phyloP scores from a whole-genome alignment of 208 protist species.

The Pavlovales sp. region DNA sequence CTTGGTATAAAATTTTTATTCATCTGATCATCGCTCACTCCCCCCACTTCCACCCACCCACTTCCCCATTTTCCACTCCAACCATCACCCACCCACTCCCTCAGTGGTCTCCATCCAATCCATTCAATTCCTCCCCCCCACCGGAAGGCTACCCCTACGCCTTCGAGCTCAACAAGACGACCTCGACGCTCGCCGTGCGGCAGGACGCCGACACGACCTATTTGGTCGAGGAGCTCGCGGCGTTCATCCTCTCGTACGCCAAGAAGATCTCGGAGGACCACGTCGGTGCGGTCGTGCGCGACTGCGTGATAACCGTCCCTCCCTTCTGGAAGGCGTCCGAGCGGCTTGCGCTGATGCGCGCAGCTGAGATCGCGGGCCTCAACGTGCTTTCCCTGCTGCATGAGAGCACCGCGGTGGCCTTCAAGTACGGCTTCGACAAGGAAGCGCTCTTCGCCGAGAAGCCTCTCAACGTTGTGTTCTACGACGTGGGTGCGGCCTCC shows the following conservation, averaged over 20 bases:
- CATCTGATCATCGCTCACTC: too few relatives aligned
- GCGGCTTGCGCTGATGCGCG: background rate
- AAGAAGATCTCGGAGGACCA: conserved; percentile 24
- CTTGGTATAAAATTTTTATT: too few relatives aligned
- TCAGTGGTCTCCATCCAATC: too few relatives aligned
- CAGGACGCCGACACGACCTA: background rate
- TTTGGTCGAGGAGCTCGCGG: conserved; percentile 14
- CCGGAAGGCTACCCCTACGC: conserved; percentile 24
- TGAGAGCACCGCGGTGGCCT: conserved; percentile 7
- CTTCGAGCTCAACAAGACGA: background rate
- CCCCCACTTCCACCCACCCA: too few relatives aligned
- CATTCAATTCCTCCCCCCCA: too few relatives aligned
- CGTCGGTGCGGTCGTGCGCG: background rate
- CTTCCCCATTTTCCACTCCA: too few relatives aligned
- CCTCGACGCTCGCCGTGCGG: background rate
- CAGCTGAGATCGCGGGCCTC: conserved; percentile 6
- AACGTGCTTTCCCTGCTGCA: conserved; percentile 21
- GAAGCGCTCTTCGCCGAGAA: background rate
- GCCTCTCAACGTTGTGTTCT: conserved; percentile 11
- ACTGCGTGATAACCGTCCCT: conserved; percentile 20
- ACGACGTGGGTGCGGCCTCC: background rate
- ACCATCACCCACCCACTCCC: too few relatives aligned
- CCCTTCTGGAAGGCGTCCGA: background rate
- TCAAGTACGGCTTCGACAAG: conserved; percentile 40
- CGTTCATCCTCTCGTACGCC: conserved; percentile 28